Conservation (phyloP, 1,139 yeast genomes). For the Barnettozyma hawaiiensis region DNA sequence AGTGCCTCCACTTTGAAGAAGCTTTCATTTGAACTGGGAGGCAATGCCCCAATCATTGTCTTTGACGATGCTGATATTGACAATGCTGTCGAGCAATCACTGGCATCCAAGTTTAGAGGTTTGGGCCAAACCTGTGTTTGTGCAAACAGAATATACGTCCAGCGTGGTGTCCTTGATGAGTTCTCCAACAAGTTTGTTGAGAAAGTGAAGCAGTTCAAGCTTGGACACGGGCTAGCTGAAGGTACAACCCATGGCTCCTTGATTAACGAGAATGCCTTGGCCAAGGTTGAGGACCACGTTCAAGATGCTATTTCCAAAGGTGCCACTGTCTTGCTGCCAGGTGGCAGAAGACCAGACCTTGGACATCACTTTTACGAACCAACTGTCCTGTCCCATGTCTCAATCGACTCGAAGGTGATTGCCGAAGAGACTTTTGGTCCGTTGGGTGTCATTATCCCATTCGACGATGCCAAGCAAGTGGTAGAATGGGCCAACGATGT, state of each 20-base stretch:
- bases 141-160: slow-evolving; percentile 70
- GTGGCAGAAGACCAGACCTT: slow-evolving; percentile 56
- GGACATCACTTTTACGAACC: slow-evolving; percentile 77
- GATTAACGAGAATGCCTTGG: slow-evolving; percentile 60
- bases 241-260: slow-evolving; percentile 78
- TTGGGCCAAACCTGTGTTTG: slow-evolving; percentile 83
- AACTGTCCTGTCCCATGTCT: slow-evolving; percentile 63
- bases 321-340: slow-evolving; percentile 60
- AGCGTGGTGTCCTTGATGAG: slow-evolving; percentile 53
- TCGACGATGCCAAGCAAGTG: slow-evolving; percentile 64
- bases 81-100: slow-evolving; percentile 66
- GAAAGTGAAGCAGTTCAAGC: slow-evolving; percentile 47
- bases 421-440: slow-evolving; percentile 90
- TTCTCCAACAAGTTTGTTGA: slow-evolving; percentile 47
- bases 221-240: slow-evolving; percentile 71
- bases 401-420: slow-evolving; percentile 56
- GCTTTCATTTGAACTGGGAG: slow-evolving; percentile 84
- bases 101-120: slow-evolving; percentile 65
- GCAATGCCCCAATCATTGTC: slow-evolving; percentile 88
- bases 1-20: slow-evolving; percentile 76
- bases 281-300: slow-evolving; percentile 66
- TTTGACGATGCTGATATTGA: slow-evolving; percentile 81
- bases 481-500: slow-evolving; percentile 62
- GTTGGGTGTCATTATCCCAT: slow-evolving; percentile 68
- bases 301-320: slow-evolving; percentile 72